Conservation (phyloP, 805 yeast species). For the Blastobotrys terrestris region DNA sequence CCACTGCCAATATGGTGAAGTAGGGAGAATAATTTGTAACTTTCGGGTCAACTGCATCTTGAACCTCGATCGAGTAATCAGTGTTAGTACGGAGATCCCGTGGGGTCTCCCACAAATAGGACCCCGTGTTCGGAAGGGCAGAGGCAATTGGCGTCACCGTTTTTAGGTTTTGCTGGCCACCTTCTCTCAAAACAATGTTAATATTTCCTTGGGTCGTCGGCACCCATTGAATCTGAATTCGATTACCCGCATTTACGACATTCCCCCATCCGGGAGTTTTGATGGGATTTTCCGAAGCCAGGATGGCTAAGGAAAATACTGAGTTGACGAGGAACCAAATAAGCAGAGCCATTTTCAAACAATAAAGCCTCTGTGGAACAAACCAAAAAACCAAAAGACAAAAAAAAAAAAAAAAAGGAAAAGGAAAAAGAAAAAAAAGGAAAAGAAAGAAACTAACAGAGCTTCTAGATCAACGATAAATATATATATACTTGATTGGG, state of each 20-base stretch:
- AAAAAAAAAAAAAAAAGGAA: background rate
- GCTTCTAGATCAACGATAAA: background rate
- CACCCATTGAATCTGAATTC: constrained; percentile 26
- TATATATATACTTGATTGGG: background rate
- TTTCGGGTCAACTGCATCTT: constrained; percentile 15
- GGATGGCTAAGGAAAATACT: constrained; percentile 3
- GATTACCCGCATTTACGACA: constrained; percentile 25
- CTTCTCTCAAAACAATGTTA: constrained; percentile 24
- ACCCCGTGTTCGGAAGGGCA: constrained; percentile 26
- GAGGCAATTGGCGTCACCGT: constrained; percentile 24
- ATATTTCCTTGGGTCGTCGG: constrained; percentile 23
- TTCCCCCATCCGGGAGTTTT: constrained; percentile 23
- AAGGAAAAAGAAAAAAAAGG: background rate
- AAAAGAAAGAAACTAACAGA: background rate
- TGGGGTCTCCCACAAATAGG: constrained; percentile 26
- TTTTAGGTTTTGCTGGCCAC: constrained; percentile 23
- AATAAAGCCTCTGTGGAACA: background rate
- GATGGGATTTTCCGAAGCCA: constrained; percentile 22
- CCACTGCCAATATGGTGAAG: constrained; percentile 22
- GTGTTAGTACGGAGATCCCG: constrained; percentile 15
- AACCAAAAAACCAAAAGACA: too few species aligned
- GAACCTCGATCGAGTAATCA: constrained; percentile 25
- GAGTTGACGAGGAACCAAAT: constrained; percentile 1
- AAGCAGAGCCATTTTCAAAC: constrained; percentile 2
- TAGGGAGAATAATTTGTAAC: constrained; percentile 23